phyloP scores from a whole-genome alignment of 768 basidiomycete species.

The Dioszegia hungarica region DNA sequence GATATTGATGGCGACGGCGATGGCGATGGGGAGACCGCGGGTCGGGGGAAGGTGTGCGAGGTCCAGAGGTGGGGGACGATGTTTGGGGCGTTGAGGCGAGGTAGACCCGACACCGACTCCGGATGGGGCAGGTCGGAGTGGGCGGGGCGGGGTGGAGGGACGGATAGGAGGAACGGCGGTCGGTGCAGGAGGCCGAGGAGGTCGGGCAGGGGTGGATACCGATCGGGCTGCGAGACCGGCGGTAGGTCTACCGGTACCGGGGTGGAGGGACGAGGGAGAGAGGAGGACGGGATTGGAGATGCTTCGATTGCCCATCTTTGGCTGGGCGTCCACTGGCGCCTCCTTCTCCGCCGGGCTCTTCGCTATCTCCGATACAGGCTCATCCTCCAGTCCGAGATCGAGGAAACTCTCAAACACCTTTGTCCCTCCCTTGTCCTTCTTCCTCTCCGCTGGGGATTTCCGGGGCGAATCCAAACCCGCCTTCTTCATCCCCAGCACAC shows the following conservation, averaged over 20 bases:
- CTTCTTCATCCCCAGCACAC: slow-evolving; percentile 17
- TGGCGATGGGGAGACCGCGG: slow-evolving; percentile 17
- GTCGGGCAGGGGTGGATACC: not conserved
- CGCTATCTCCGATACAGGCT: no score
- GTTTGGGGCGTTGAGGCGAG: slow-evolving; percentile 2
- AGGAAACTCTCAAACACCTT: slow-evolving; percentile 7
- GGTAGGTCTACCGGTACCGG: not conserved
- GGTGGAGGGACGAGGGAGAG: not conserved
- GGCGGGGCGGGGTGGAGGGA: not conserved
- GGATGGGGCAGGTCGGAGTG: not conserved
- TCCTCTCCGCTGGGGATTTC: not conserved
- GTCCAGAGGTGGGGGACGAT: slow-evolving; percentile 28
- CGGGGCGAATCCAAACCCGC: no score
- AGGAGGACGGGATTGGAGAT: slow-evolving; percentile 1
- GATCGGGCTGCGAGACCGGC: not conserved
- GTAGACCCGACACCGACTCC: not conserved
- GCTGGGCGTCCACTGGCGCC: not conserved
- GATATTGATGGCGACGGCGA: slow-evolving; percentile 5
- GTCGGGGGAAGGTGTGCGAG: slow-evolving; percentile 13
- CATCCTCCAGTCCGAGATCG: not conserved
- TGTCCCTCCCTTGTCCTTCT: not conserved
- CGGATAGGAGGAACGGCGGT: not conserved
- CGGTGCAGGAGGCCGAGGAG: no score
- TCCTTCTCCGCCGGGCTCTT: not conserved
- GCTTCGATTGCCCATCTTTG: not conserved